phyloP scores from a whole-genome alignment of 495 filamentous ascomycete genomes.

The Penicillium turbatum region DNA sequence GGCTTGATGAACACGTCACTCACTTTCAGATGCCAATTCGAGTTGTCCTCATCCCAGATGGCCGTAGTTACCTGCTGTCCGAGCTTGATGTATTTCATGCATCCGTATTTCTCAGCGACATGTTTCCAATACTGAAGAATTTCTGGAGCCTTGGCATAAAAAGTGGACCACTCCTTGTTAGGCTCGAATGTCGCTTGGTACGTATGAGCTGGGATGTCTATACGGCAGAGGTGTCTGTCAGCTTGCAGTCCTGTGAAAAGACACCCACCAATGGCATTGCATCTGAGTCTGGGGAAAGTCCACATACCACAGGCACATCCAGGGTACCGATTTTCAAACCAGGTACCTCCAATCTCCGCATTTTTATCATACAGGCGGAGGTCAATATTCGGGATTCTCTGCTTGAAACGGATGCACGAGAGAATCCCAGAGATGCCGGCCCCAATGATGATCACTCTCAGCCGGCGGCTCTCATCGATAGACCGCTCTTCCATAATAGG shows the following conservation, averaged over 20 bases:
- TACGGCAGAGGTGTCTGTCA: not conserved
- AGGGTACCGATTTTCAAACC: conserved; percentile 69
- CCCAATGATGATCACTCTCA: conserved; percentile 51
- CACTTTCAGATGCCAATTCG: conserved; percentile 45
- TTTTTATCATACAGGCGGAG: conserved; percentile 79
- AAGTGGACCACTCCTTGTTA: conserved; percentile 56
- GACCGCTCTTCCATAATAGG: not conserved
- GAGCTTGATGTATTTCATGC: too few relatives aligned
- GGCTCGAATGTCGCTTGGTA: conserved; percentile 52
- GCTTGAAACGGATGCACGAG: conserved; percentile 55
- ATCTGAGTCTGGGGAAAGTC: too few relatives aligned
- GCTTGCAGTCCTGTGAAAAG: not conserved
- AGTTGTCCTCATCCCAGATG: too few relatives aligned
- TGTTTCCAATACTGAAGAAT: conserved; percentile 55
- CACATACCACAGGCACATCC: conserved; percentile 54
- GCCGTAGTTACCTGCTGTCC: too few relatives aligned
- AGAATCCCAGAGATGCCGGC: conserved; percentile 63
- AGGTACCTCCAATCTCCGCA: conserved; percentile 63
- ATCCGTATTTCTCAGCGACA: conserved; percentile 38
- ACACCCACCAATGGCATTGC: too few relatives aligned
- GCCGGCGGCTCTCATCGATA: conserved; percentile 34
- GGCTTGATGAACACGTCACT: not conserved
- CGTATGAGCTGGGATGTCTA: conserved; percentile 43
- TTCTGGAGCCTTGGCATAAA: conserved; percentile 53
- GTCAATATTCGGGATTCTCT: conserved; percentile 54